Conservation (phyloP, 805 yeast genomes). For the Debaryomyces castellii region DNA sequence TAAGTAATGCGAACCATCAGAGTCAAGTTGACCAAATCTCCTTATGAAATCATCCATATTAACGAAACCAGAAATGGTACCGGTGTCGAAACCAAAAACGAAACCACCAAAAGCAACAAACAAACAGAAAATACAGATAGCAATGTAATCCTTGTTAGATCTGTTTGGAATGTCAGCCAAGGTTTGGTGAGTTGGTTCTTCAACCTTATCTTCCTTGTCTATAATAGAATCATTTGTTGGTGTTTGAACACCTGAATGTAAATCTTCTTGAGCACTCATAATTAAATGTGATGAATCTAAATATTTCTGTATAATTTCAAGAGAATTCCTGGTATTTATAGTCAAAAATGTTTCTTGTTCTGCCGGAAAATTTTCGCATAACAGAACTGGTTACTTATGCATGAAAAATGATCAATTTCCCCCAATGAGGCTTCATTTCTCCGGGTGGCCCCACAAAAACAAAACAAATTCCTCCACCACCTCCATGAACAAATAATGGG, state of each 20-base stretch:
- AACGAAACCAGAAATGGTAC: slow-evolving; percentile 72
- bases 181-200: not conserved
- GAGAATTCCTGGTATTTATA: not conserved
- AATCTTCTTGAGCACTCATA: slow-evolving; percentile 24
- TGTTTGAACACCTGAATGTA: slow-evolving; percentile 30
- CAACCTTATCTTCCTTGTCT: slow-evolving; percentile 16
- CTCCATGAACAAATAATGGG: not conserved
- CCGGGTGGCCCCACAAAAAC: slow-evolving; percentile 3
- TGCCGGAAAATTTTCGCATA: slow-evolving; percentile 1
- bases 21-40: slow-evolving; percentile 49
- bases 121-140: slow-evolving; percentile 44
- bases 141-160: slow-evolving; percentile 29
- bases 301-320: not conserved
- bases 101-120: slow-evolving; percentile 74
- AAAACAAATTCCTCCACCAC: not conserved
- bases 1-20: slow-evolving; percentile 41
- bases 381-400: not conserved
- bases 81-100: slow-evolving; percentile 78
- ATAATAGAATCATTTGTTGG: slow-evolving; percentile 28
- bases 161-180: slow-evolving; percentile 27
- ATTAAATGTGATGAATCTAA: slow-evolving; percentile 1
- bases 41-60: slow-evolving; percentile 56
- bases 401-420: not conserved
- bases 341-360: not conserved
- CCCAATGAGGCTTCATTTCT: not conserved